Evolutionary conservation across 495 filamentous ascomycete species (phyloP), one percentile per base, ranked within the genome.

Genomic region (Aspergillus bridgeri): DNA sequence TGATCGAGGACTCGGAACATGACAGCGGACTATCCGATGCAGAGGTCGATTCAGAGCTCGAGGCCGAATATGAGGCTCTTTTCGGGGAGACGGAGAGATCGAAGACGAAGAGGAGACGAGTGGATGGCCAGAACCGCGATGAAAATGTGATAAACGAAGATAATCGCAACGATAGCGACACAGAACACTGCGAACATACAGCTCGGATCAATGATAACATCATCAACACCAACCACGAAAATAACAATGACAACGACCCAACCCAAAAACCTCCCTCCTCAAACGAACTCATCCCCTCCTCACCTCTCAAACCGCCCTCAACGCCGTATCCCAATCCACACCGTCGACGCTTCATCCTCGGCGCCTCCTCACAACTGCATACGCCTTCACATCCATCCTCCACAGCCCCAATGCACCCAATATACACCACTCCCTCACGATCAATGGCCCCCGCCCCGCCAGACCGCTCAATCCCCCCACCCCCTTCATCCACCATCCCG

Each of bases 1-100:
- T 64, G n/a, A 76, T 78, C n/a, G 69, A 75, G 45, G 75, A 76
- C 23, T 67, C 58, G 0, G 63, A 71, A 45, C 66, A 51, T n/a
- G 65, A 65, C 15, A 18, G 49, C 4, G 33, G 55, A 8, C 23
- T 51, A 8, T 48, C 62, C 46, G 54, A 9, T 23, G 48, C 11
- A 50, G 21, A 24, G 6, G 20, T 9, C 5, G 19, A 25, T 6
- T n/a, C 48, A 8, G 21, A 50, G 3, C 4, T 38, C 3, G 33
- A 38, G 33, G 33, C 33, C 1, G 33, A 38, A 11, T 38, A 38
- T 15, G 33, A 15, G 33, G 33, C 33, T 9, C 33, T 38, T 9
- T 38, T 38, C 9, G 33, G 33, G 33, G 33, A 38, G 33, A 15
- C 9, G 33, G 9, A 11, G 13, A 15, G 33, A 15, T 38, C 33